Evolutionary conservation across 2,329 filamentous ascomycete genomes (phyloP), one percentile per base, ranked within the genome.

Genomic region (Trichophyton rubrum): DNA sequence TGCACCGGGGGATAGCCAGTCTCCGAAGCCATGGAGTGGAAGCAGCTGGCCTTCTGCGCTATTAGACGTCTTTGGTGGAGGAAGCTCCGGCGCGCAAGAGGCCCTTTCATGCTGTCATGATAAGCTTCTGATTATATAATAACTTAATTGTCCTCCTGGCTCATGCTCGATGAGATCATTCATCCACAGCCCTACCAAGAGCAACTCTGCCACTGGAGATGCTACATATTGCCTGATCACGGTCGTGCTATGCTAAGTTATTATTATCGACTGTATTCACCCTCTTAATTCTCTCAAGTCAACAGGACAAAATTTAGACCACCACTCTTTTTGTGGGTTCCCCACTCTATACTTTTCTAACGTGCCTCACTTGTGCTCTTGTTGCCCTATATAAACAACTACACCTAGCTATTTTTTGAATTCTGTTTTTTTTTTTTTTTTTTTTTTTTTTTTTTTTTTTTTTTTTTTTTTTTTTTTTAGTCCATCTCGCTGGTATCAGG

Each of bases 1-100:
- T 75, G 78, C 5, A 80, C 78, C n/a, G 77, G 72, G 64, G 81
- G 80, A 71, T 85, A 87, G 58, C 56, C 51, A 11, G 27, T 7
- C 27, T 33, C 41, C 13, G 57, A 27, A 49, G 40, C 43, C 57
- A 59, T 59, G 45, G 45, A 51, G 20, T 38, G 40, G 24, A 24
- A 51, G 45, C 3, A 27, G 20, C 45, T 3, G 24, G 22, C 20
- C 20, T 27, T 22, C 45, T 22, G 20, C 6, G 1, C 7, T 51
- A 22, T 22, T 24, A 8, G 20, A 5, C 9, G 20, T 27, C 20
- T 51, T 49, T 22, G 20, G 1, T 51, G 45, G 9, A 38, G 33
- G 33, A 49, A 51, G 45, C 45, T 27, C 20, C 8, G 9, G 45
- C 8, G 22, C 7, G 13, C 24, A 9, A 13, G 22, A 51, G 17